Evolutionary conservation across 306 rosid species (phyloP).

Genomic region (Prosopis cineraria): DNA sequence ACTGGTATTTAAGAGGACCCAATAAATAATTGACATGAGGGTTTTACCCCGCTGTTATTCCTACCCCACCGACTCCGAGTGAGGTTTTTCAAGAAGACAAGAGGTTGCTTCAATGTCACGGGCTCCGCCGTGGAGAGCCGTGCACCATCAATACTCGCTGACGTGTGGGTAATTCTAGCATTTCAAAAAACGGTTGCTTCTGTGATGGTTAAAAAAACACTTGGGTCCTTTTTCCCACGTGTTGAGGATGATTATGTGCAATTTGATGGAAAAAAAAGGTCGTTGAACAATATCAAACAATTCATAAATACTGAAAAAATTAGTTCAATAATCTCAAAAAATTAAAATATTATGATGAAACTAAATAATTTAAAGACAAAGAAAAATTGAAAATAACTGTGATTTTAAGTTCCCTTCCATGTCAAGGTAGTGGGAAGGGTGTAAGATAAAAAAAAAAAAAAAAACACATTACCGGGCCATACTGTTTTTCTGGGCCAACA

Average conservation of each 20-base stretch:
- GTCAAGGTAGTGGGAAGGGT: not conserved
- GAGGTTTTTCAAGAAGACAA: not conserved
- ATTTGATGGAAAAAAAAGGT: no score
- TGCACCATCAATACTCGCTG: not conserved
- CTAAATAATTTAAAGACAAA: no score
- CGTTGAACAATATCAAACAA: no score
- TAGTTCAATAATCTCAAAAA: no score
- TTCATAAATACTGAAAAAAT: no score
- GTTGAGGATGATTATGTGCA: no score
- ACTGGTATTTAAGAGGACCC: no score
- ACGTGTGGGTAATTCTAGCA: not conserved
- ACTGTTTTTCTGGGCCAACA: not conserved
- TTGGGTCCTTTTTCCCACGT: no score
- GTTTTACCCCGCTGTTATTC: not conserved
- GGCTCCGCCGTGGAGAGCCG: not conserved
- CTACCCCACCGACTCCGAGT: not conserved
- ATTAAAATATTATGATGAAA: no score
- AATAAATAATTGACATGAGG: conserved; percentile 9
- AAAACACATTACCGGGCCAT: not conserved
- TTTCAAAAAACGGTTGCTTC: no score
- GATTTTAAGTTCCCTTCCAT: not conserved
- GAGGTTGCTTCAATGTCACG: conserved; percentile 12
- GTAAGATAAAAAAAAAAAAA: not conserved
- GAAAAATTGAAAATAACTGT: no score
- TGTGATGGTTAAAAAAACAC: no score